Conservation (phyloP, 352 stramenopile species). For the Plasmopara halstedii region DNA sequence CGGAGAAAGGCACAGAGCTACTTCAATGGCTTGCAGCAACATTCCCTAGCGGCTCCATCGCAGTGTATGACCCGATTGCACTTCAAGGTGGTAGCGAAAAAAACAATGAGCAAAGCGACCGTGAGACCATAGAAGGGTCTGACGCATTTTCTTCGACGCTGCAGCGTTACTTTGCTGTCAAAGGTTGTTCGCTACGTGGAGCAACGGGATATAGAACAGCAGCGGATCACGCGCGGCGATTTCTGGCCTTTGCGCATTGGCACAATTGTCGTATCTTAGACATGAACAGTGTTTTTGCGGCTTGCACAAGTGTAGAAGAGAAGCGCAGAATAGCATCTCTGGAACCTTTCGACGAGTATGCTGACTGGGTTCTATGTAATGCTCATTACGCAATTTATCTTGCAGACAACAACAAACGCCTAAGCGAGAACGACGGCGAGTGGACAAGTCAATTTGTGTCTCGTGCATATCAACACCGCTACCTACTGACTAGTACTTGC, state of each 20-base stretch:
- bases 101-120: neutral
- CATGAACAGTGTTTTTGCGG: slow-evolving; percentile 56
- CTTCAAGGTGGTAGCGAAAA: slow-evolving; percentile 17
- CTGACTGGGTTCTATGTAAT: slow-evolving; percentile 59
- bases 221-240: slow-evolving; percentile 28
- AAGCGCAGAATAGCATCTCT: slow-evolving; percentile 36
- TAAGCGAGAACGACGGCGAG: slow-evolving; percentile 9
- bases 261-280: slow-evolving; percentile 36
- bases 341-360: slow-evolving; percentile 65
- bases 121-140: slow-evolving; percentile 4
- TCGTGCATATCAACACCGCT: slow-evolving; percentile 7
- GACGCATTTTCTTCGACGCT: slow-evolving; percentile 39
- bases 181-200: slow-evolving; percentile 58
- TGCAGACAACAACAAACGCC: slow-evolving; percentile 22
- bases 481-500: slow-evolving; percentile 15
- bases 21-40: slow-evolving; percentile 32
- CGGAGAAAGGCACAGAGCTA: slow-evolving; percentile 33
- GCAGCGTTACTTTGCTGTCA: slow-evolving; percentile 56
- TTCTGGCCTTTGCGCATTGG: slow-evolving; percentile 30
- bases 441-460: slow-evolving; percentile 24
- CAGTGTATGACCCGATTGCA: slow-evolving; percentile 57
- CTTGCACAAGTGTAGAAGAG: slow-evolving; percentile 28
- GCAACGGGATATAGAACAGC: slow-evolving; percentile 28
- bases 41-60: slow-evolving; percentile 36
- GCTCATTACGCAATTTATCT: slow-evolving; percentile 60